Base-by-base conservation (phyloP, 331 rosid species). In the Acacia pycnantha region DNA sequence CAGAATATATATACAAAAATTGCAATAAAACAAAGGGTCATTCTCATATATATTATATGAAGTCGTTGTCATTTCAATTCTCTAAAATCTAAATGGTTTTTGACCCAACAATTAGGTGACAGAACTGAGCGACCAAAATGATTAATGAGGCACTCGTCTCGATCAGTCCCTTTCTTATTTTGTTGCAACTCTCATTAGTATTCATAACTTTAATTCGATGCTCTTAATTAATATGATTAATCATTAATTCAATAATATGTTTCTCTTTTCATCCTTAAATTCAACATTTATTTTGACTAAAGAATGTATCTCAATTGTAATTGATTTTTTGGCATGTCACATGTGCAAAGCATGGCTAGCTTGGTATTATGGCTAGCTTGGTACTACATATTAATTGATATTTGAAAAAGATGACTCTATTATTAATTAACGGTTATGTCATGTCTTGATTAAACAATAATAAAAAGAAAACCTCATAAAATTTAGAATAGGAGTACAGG, bases 71-170 rank as follows among this genome's bases (percentile, higher is more conserved):
- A 24, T 71, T 22, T 71, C 40, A 27, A 54, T 26, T 71, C 58
- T 71, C 41, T 5, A 46, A 11, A 24, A 59, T 24, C 33, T 59
- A 9, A 14, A 47, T 71, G 76, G 24, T 46, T 46, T 70, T 71
- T 14, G 59, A 71, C 41, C 59, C 8, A 71, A 71, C 59, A 70
- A 44, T 70, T 70, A 44, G 75, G 75, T 70, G 75, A 70, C 58
- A 22, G 37, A 9, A 70, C n/a, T 70, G 1, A 15, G 66, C 11
- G 31, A 11, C 24, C 16, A 56, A 3, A 9, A 22, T 44, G 75
- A 70, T 70, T 70, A 37, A 70, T 24, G n/a, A 22, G 74, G 21
- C 74, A 40, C 74, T 70, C 51, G 5, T 37, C 26, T 65, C 33
- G 37, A 70, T 22, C 54, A 70, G 53, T 70, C 54, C 16, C 56